These are phyloP conservation scores for Domatiomyces globalis DNA, from an alignment of 2,329 filamentous ascomycete genomes.

Conservation along the genomic window DNA sequence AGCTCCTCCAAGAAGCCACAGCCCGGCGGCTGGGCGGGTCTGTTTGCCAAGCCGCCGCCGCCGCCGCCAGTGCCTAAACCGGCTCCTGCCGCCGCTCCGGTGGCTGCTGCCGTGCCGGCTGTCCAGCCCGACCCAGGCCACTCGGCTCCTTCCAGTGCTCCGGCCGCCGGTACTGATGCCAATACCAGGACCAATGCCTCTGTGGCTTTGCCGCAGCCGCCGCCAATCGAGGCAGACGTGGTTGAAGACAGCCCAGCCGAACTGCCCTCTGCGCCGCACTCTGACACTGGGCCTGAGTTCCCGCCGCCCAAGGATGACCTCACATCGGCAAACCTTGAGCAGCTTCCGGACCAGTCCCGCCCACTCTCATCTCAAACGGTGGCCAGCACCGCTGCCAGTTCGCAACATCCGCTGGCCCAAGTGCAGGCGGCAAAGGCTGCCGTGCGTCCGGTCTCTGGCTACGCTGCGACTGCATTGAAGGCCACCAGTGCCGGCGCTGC, in stretches of 20 bases:
- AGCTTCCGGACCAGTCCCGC: conserved; percentile 67
- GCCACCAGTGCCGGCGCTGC: conserved; percentile 44
- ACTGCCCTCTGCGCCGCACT: conserved; percentile 15
- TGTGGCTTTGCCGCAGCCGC: conserved; percentile 25
- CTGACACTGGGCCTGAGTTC: conserved; percentile 25
- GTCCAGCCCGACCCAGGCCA: conserved; percentile 7
- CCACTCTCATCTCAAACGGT: conserved; percentile 67
- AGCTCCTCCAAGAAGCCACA: conserved; percentile 4
- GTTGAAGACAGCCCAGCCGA: conserved; percentile 23
- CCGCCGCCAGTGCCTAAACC: conserved; percentile 37
- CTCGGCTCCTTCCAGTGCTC: conserved; percentile 5
- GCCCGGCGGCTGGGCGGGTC: conserved; percentile 49
- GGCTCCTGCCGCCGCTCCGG: conserved; percentile 30
- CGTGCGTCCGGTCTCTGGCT: conserved; percentile 54
- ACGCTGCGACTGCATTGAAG: conserved; percentile 68
- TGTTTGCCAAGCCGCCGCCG: conserved; percentile 47
- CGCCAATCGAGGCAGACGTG: conserved; percentile 25
- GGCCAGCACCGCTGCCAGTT: conserved; percentile 79
- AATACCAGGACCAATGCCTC: conserved; percentile 22
- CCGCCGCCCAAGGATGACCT: conserved; percentile 66
- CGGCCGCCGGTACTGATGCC: conserved; percentile 17
- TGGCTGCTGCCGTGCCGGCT: conserved; percentile 6
- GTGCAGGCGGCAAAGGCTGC: conserved; percentile 37
- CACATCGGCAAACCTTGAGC: conserved; percentile 83
- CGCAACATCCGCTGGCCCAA: conserved; percentile 56